These are phyloP conservation scores for Trypanosoma scelopori DNA, from an alignment of 208 protist species.

Conservation along the genomic window DNA sequence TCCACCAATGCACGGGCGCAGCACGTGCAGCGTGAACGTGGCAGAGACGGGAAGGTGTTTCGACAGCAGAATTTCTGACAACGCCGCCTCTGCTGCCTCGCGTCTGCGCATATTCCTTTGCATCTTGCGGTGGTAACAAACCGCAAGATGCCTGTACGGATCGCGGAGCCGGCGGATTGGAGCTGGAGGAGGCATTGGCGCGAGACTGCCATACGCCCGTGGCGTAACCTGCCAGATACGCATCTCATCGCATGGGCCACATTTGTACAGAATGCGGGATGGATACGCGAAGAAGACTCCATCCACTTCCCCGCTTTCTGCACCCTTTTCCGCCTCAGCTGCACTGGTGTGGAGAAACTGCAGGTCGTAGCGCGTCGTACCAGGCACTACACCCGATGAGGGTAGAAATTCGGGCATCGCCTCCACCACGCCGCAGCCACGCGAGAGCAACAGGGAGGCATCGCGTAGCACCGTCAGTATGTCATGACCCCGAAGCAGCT, in stretches of 20 bases:
- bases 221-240: background rate
- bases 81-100: background rate
- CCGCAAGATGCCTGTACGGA: background rate
- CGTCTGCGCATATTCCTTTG: background rate
- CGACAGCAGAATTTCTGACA: conserved; percentile 7
- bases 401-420: conserved; percentile 12
- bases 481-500: conserved; percentile 7
- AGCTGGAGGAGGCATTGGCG: background rate
- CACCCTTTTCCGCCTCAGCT: background rate
- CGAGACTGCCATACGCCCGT: conserved; percentile 5
- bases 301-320: background rate
- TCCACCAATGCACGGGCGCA: conserved; percentile 14
- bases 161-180: background rate
- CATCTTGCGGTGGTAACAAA: background rate
- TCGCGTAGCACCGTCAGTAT: conserved; percentile 6
- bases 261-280: conserved; percentile 18
- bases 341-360: conserved; percentile 6
- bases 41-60: conserved; percentile 17
- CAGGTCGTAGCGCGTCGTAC: conserved; percentile 19
- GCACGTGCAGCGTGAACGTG: conserved; percentile 8
- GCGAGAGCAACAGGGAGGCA: conserved; percentile 10
- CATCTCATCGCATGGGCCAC: background rate
- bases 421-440: conserved; percentile 12
- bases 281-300: conserved; percentile 17
- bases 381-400: conserved; percentile 13